Percentiles rank a stretch among this genome's conserved stretches.
These are phyloP conservation scores for Soucietia sequanensis DNA, from an alignment of 805 yeast species.

Conservation along the genomic window DNA sequence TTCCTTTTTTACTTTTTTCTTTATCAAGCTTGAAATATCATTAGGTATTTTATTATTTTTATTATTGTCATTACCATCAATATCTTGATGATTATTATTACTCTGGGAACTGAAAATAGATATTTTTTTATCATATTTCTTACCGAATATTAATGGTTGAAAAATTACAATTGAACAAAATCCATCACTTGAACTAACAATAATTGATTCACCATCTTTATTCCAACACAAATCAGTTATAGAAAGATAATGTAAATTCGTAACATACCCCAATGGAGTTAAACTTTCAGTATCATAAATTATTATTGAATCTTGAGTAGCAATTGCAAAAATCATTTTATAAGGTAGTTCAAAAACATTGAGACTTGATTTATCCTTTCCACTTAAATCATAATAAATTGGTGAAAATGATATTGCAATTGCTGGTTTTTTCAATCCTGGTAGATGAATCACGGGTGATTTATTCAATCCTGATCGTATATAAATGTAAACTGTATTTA, in stretches of 20 bases:
- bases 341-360: constrained; percentile 63
- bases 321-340: constrained; percentile 86
- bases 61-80: not conserved
- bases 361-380: not conserved
- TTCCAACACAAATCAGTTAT: constrained; percentile 90
- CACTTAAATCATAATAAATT: constrained; percentile 45
- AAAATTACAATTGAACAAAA: constrained; percentile 73
- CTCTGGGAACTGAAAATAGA: too few species aligned
- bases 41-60: too few species aligned
- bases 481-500: constrained; percentile 78
- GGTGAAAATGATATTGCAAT: constrained; percentile 81
- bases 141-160: constrained; percentile 55
- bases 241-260: constrained; percentile 83
- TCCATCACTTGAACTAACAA: constrained; percentile 89
- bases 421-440: constrained; percentile 81
- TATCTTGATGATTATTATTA: too few species aligned
- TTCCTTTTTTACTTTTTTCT: constrained; percentile 1
- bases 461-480: constrained; percentile 65
- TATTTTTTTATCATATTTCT: constrained; percentile 15
- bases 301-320: constrained; percentile 81
- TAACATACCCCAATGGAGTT: constrained; percentile 68
- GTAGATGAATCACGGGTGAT: constrained; percentile 75
- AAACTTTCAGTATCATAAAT: constrained; percentile 76
- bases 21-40: constrained; percentile 1
- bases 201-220: constrained; percentile 63